Percentiles rank a stretch among this genome's conserved stretches.
Conservation (phyloP, 192 early-diverging fungal genomes). For the Coemansia guatemalensis region DNA sequence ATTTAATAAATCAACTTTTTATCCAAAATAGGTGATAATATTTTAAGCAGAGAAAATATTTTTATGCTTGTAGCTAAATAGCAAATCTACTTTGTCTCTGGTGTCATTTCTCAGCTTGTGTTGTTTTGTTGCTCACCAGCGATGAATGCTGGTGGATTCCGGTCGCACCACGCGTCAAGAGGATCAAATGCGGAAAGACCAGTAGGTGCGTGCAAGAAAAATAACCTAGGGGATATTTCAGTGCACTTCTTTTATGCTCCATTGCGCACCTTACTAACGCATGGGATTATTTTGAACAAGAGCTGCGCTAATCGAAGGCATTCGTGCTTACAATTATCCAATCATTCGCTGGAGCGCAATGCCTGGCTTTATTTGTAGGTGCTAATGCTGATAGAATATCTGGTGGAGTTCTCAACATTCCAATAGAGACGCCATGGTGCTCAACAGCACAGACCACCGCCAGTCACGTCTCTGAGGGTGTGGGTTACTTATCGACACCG, state of each 20-base stretch:
- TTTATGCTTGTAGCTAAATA: not conserved
- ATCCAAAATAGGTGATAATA: too few species aligned
- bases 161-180: constrained; percentile 31
- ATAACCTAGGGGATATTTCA: constrained; percentile 5
- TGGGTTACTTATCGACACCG: constrained; percentile 28
- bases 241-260: not conserved
- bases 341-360: not conserved
- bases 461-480: not conserved
- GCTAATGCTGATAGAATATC: not conserved
- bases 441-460: not conserved
- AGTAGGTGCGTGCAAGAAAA: constrained; percentile 8
- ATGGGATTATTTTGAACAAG: not conserved
- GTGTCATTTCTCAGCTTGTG: not conserved
- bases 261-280: not conserved
- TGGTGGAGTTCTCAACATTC: not conserved
- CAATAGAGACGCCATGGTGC: not conserved
- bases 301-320: not conserved
- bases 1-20: too few species aligned
- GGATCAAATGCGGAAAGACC: constrained; percentile 13
- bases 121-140: constrained; percentile 1
- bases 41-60: too few species aligned
- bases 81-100: not conserved
- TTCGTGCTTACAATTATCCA: not conserved
- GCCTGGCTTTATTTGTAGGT: not conserved
- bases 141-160: constrained; percentile 46